Percentiles rank a stretch among this genome's conserved stretches.
Conservation (phyloP, 2,329 filamentous ascomycete species). For the Beauveria scarabaeidicola region DNA sequence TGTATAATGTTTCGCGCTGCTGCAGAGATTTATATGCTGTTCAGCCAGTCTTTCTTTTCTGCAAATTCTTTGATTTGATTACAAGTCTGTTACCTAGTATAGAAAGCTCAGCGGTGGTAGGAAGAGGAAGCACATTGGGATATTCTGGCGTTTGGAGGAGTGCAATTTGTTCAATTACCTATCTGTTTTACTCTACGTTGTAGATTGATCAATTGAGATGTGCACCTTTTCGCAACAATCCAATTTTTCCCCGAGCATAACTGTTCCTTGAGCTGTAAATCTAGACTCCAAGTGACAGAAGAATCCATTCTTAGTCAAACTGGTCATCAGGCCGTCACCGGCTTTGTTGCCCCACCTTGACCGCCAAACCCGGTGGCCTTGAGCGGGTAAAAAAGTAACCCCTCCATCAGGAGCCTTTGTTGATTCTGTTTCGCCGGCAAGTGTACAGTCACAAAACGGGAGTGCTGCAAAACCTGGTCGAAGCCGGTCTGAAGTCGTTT, state of each 20-base stretch:
- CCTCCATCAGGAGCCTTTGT: slow-evolving; percentile 5
- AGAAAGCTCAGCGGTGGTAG: not conserved
- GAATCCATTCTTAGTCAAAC: not conserved
- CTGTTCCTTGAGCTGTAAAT: not conserved
- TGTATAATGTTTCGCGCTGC: slow-evolving; percentile 4
- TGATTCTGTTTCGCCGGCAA: not conserved
- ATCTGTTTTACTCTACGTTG: slow-evolving; percentile 6
- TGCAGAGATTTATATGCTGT: not conserved
- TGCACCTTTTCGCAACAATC: not conserved
- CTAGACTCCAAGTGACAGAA: not conserved
- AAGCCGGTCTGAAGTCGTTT: not conserved
- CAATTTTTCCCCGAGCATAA: not conserved
- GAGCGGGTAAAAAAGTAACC: slow-evolving; percentile 5
- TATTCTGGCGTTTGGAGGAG: slow-evolving; percentile 9
- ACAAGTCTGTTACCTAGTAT: slow-evolving; percentile 3
- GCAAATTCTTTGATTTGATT: slow-evolving; percentile 3
- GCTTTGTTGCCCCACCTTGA: slow-evolving; percentile 5
- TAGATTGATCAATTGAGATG: slow-evolving; percentile 6
- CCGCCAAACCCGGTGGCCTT: not conserved
- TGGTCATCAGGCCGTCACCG: not conserved
- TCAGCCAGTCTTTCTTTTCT: slow-evolving; percentile 6
- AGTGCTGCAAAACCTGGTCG: not conserved
- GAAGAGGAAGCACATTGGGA: slow-evolving; percentile 4
- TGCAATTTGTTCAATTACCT: slow-evolving; percentile 5
- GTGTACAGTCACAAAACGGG: not conserved